A percentile compares a stretch with the other conserved stretches of the same genome.
These are phyloP conservation scores for Hirschioporus abietinus DNA, from an alignment of 768 basidiomycete species.

Conservation along the genomic window DNA sequence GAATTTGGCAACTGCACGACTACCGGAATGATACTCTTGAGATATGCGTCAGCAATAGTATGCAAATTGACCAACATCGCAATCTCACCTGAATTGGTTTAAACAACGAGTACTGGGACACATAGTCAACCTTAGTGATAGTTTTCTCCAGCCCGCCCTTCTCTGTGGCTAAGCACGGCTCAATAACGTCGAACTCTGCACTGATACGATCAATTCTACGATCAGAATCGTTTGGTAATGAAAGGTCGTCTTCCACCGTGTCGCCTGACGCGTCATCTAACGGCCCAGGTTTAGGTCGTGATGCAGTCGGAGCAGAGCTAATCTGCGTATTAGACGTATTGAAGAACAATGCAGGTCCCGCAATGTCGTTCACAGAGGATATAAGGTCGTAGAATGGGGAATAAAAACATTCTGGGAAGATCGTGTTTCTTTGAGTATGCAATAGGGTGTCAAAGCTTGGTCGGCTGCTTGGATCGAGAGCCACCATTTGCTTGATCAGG, in stretches of 20 bases:
- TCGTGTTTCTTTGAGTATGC: slow-evolving; percentile 64
- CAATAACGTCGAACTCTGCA: slow-evolving; percentile 81
- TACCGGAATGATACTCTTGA: neutral
- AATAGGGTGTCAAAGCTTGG: slow-evolving; percentile 81
- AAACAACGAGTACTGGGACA: slow-evolving; percentile 35
- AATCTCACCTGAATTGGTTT: slow-evolving; percentile 55
- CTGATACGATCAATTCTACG: slow-evolving; percentile 77
- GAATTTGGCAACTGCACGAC: neutral
- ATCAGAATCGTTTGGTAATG: slow-evolving; percentile 78
- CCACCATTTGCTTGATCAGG: slow-evolving; percentile 88
- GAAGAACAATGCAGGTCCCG: slow-evolving; percentile 41
- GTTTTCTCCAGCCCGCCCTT: slow-evolving; percentile 39
- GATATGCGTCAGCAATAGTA: neutral
- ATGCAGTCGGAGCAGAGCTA: slow-evolving; percentile 23
- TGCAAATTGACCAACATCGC: neutral
- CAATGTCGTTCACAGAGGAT: slow-evolving; percentile 68
- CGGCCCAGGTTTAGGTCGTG: slow-evolving; percentile 14
- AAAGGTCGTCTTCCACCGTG: slow-evolving; percentile 23
- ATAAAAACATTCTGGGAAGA: slow-evolving; percentile 93
- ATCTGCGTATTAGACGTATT: slow-evolving; percentile 27
- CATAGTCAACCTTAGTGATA: slow-evolving; percentile 54
- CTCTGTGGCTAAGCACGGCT: slow-evolving; percentile 59
- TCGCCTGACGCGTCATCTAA: slow-evolving; percentile 21
- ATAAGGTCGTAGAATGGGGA: slow-evolving; percentile 91
- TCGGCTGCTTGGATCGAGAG: slow-evolving; percentile 66